Evolutionary conservation across 1,139 yeast genomes (phyloP), one percentile per base, ranked within the genome.

Genomic region (Blastobotrys proliferans): DNA sequence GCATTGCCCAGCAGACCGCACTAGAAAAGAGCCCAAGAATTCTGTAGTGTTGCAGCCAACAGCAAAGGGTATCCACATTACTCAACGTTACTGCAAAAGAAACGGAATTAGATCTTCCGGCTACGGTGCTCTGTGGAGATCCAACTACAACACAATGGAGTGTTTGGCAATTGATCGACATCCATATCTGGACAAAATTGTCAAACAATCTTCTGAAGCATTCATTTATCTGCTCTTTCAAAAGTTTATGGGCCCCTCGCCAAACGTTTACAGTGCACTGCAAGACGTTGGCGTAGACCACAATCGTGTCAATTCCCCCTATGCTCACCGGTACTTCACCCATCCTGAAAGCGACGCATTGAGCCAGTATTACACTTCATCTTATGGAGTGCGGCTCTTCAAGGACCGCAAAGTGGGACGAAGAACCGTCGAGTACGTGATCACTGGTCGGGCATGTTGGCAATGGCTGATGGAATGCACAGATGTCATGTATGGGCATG

Each of bases 401-500:
- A 59, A 73, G 30, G 71, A 70, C 43, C 49, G 52, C 0, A 67
- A 77, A 44, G 63, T 59, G 14, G 40, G 30, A 20, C 38, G 43
- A n/a, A 20, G 14, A 35, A 30, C 22, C 6, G 37, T 73, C 2
- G 67, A 69, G 14, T 72, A 73, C 54, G 74, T 79, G 43, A 72
- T 85, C 48, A 73, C 85, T 1, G 95, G 97, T 0, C 83, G 84
- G 53, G 83, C 94, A 0, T 69, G 83, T 1, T 72, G 80, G 62
- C 96, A 87, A 56, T 92, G 97, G 96, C 56, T 90, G 14, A 72
- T 82, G 75, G 97, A 90, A 51, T 90, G 97, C 57, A 83, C 95
- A 0, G 94, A 86, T 56, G 68, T 81, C 1, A 63, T 81, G 49
- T 70, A 72, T 42, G 60, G 67, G 0, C 64, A 67, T 3, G 94